Conservation (phyloP, 495 filamentous ascomycete species). For the Penicillium coprophilum region DNA sequence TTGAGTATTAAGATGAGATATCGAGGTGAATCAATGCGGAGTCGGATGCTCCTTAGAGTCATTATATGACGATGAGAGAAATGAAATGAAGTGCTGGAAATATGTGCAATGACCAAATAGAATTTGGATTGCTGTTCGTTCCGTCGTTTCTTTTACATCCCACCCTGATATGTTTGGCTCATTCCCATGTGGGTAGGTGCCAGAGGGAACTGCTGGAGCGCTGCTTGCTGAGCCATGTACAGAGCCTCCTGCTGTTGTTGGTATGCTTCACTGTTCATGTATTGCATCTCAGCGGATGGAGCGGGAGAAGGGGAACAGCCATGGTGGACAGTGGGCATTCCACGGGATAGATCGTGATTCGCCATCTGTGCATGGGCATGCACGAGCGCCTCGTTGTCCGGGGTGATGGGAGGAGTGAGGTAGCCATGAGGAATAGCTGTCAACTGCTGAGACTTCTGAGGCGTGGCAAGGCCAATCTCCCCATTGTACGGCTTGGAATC, state of each 20-base stretch:
- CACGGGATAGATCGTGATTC: constrained; percentile 30
- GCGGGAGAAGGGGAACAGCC: constrained; percentile 44
- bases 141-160: constrained; percentile 22
- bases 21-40: constrained; percentile 19
- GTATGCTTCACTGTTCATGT: constrained; percentile 40
- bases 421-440: constrained; percentile 74
- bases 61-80: constrained; percentile 18
- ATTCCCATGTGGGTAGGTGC: constrained; percentile 41
- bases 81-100: constrained; percentile 19
- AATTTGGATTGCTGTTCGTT: constrained; percentile 24
- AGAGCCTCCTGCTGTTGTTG: constrained; percentile 36
- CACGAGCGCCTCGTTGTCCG: constrained; percentile 68
- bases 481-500: constrained; percentile 55
- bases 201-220: constrained; percentile 32
- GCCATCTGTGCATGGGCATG: constrained; percentile 28
- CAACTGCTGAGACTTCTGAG: constrained; percentile 72
- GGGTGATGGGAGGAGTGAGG: constrained; percentile 93
- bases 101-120: constrained; percentile 31
- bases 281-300: constrained; percentile 41
- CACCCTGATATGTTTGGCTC: constrained; percentile 35
- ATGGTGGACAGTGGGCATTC: constrained; percentile 24
- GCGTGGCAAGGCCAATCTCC: constrained; percentile 67
- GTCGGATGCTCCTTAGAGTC: constrained; percentile 19
- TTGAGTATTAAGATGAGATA: constrained; percentile 15
- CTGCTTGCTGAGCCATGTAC: constrained; percentile 29